A percentile compares a stretch with the other conserved stretches of the same genome.
Conservation (phyloP, 2,329 filamentous ascomycete species). For the Scortechinia acanthostroma region DNA sequence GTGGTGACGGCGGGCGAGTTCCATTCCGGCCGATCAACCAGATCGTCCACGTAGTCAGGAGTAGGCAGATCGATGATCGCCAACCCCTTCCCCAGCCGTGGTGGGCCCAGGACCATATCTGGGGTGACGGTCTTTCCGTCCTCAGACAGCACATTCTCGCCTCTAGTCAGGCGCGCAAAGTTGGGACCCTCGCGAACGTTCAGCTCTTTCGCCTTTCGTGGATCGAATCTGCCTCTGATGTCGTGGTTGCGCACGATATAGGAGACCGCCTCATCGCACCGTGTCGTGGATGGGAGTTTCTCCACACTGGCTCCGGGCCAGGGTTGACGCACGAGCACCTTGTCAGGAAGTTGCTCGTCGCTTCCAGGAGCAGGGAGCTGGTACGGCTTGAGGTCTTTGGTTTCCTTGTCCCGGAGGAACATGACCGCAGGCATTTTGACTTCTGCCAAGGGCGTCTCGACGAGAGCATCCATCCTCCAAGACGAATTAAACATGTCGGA, state of each 20-base stretch:
- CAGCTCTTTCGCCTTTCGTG: conserved; percentile 42
- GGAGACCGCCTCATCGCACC: conserved; percentile 48
- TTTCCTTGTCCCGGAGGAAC: conserved; percentile 44
- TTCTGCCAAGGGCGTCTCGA: conserved; percentile 46
- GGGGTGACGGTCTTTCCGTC: conserved; percentile 54
- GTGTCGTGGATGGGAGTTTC: conserved; percentile 47
- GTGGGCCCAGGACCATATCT: background rate
- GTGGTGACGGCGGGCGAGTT: background rate
- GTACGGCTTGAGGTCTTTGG: conserved; percentile 49
- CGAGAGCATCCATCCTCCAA: conserved; percentile 55
- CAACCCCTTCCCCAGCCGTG: background rate
- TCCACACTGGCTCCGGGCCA: conserved; percentile 61
- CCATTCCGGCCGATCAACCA: background rate
- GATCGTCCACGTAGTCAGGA: background rate
- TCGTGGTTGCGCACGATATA: conserved; percentile 60
- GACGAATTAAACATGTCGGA: conserved; percentile 63
- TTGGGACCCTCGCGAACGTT: conserved; percentile 36
- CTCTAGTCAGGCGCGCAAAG: conserved; percentile 40
- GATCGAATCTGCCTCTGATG: conserved; percentile 55
- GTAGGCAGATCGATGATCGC: background rate
- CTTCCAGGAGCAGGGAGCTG: conserved; percentile 43
- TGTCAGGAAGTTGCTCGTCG: conserved; percentile 36
- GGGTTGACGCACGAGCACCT: conserved; percentile 55
- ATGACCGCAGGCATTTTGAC: conserved; percentile 53
- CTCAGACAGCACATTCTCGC: conserved; percentile 40